phyloP scores from a whole-genome alignment of 495 filamentous ascomycete genomes.

The Tuber aestivum region DNA sequence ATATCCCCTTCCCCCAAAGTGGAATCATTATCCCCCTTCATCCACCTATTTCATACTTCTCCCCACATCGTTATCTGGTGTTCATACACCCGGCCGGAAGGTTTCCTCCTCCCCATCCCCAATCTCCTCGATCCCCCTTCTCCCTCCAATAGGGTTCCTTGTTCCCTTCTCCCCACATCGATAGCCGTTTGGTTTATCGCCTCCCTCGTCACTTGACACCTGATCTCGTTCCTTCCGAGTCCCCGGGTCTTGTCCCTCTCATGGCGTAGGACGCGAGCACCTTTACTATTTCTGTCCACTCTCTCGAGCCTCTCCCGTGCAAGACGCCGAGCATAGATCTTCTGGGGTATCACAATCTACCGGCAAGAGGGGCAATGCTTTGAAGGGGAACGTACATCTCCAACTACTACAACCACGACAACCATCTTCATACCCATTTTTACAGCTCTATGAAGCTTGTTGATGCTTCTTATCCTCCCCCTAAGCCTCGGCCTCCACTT shows the following conservation, averaged over 20 bases:
- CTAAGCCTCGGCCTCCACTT: not conserved
- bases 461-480: not conserved
- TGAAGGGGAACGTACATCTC: not conserved
- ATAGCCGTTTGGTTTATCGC: not conserved
- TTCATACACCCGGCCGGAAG: not conserved
- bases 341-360: not conserved
- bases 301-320: not conserved
- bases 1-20: constrained; percentile 16
- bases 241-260: constrained; percentile 28
- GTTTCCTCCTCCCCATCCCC: constrained; percentile 11
- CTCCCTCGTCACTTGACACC: constrained; percentile 6
- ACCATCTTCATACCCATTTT: not conserved
- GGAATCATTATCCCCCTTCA: constrained; percentile 21
- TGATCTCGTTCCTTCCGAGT: constrained; percentile 31
- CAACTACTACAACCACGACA: not conserved
- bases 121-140: constrained; percentile 10
- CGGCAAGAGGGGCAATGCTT: not conserved
- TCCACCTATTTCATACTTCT: constrained; percentile 14
- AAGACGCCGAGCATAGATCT: not conserved
- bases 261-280: constrained; percentile 32
- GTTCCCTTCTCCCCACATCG: constrained; percentile 16
- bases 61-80: not conserved
- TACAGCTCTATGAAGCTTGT: not conserved
- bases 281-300: not conserved
- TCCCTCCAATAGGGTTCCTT: constrained; percentile 11